Percentiles rank a stretch among this genome's conserved stretches.
phyloP scores from a whole-genome alignment of 257 asterid genomes.

The Forsythia suspensa region DNA sequence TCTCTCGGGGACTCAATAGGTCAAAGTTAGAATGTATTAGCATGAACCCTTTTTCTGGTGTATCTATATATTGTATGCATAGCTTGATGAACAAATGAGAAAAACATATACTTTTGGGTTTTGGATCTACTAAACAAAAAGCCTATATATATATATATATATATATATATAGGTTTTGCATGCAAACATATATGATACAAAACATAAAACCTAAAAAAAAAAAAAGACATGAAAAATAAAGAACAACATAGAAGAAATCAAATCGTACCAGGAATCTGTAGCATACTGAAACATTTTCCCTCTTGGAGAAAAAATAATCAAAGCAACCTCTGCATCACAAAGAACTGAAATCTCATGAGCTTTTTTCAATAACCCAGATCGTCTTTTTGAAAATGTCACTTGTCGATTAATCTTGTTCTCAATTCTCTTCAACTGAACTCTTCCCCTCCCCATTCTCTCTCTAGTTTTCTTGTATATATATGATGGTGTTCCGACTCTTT shows the following conservation, averaged over 20 bases:
- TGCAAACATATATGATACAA: background rate
- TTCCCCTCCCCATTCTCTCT: constrained; percentile 72
- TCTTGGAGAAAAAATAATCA: constrained; percentile 76
- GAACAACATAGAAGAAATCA: background rate
- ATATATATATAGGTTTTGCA: background rate
- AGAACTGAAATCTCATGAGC: constrained; percentile 88
- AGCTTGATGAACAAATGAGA: background rate
- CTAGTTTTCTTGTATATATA: background rate
- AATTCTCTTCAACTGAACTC: constrained; percentile 78
- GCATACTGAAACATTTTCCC: constrained; percentile 81
- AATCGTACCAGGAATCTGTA: constrained; percentile 67
- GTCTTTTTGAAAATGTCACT: constrained; percentile 78
- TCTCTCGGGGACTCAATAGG: too few species aligned
- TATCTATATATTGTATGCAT: too few species aligned
- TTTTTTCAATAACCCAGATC: constrained; percentile 76
- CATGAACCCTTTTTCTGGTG: background rate
- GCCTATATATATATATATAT: too few species aligned
- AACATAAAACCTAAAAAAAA: background rate
- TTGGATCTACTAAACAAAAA: background rate
- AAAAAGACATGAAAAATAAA: background rate
- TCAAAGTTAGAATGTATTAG: too few species aligned
- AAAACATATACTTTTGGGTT: background rate
- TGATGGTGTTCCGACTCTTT: background rate
- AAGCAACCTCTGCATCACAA: constrained; percentile 82
- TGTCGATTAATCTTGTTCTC: constrained; percentile 86